Percentiles rank a stretch among this genome's conserved stretches.
These are phyloP conservation scores for Scleromitrula shiraiana DNA, from an alignment of 2,329 filamentous ascomycete genomes.

Conservation along the genomic window DNA sequence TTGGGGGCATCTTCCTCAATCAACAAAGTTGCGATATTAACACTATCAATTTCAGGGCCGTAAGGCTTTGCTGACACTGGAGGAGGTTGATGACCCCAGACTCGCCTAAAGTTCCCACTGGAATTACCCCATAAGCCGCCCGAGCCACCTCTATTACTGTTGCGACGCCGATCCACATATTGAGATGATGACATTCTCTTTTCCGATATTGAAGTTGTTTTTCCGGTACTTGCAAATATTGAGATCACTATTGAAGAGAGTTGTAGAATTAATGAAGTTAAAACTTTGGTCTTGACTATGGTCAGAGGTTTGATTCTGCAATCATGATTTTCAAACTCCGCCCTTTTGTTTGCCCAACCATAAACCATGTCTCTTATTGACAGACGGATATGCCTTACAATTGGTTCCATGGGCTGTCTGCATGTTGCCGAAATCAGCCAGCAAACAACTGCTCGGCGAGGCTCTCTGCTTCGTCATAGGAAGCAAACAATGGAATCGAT, in stretches of 20 bases:
- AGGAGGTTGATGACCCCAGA: not conserved
- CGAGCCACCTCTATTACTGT: not conserved
- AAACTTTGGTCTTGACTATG: too few species aligned
- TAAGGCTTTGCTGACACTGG: slow-evolving; percentile 8
- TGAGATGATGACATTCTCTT: too few species aligned
- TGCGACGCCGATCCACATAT: too few species aligned
- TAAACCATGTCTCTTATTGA: not conserved
- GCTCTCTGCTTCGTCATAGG: not conserved
- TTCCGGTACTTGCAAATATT: too few species aligned
- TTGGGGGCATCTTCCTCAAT: slow-evolving; percentile 20
- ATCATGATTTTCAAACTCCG: too few species aligned
- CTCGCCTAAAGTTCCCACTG: not conserved
- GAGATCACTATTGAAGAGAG: too few species aligned
- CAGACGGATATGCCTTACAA: not conserved
- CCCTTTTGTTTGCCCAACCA: not conserved
- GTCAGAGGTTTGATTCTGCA: too few species aligned
- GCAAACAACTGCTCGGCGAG: not conserved
- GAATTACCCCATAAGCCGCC: not conserved
- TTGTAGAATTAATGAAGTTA: too few species aligned
- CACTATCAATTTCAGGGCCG: slow-evolving; percentile 15
- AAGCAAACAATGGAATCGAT: not conserved
- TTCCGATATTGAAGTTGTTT: too few species aligned
- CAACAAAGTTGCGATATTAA: slow-evolving; percentile 14
- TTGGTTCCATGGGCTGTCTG: not conserved
- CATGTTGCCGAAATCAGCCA: not conserved